A percentile compares a stretch with the other conserved stretches of the same genome.
Evolutionary conservation across 2,329 filamentous ascomycete species (phyloP).

Genomic region (Talaromyces sp.): DNA sequence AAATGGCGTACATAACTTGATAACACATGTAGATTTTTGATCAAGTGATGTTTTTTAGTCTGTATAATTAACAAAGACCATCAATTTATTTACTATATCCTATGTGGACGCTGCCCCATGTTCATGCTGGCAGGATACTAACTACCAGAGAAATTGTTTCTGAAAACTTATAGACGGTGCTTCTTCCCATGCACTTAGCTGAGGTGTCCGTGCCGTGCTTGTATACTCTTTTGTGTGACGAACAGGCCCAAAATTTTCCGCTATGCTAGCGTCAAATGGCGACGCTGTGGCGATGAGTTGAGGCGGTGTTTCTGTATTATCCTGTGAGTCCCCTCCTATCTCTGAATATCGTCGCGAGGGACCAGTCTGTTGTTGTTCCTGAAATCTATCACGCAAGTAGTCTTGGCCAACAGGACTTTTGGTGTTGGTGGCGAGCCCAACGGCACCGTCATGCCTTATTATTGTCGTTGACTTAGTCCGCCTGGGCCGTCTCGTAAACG

Average conservation of each 20-base stretch:
- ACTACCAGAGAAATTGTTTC: constrained; percentile 30
- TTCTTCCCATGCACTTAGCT: constrained; percentile 23
- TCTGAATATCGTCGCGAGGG: neutral
- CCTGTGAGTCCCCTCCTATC: neutral
- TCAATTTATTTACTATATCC: neutral
- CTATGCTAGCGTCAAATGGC: neutral
- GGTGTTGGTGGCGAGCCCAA: neutral
- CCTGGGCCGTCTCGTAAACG: neutral
- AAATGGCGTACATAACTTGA: neutral
- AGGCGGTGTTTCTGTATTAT: neutral
- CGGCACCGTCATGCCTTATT: neutral
- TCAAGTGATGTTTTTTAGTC: neutral
- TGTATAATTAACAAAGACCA: neutral
- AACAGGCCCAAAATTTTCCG: neutral
- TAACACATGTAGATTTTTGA: neutral
- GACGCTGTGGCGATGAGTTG: neutral
- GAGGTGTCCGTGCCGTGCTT: neutral
- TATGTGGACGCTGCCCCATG: neutral
- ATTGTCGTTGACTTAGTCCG: neutral
- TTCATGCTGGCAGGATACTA: neutral
- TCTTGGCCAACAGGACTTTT: neutral
- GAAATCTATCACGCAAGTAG: neutral
- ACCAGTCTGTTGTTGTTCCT: neutral
- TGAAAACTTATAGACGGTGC: constrained; percentile 29
- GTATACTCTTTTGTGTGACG: neutral